Conservation (phyloP, 441 rosid species). For the Lepidium campestre region DNA sequence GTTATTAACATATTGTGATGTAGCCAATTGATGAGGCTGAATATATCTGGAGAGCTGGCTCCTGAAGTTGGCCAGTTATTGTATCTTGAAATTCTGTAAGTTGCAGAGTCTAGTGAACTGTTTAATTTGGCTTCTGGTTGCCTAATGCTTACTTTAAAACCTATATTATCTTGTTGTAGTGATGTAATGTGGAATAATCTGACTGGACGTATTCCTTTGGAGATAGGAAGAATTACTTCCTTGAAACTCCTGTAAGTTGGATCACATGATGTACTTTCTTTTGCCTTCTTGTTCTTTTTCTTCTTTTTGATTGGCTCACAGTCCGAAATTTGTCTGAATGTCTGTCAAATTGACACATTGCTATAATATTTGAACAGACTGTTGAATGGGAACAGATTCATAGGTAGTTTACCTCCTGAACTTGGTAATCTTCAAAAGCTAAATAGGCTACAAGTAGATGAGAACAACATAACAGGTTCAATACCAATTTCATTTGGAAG, state of each 20-base stretch:
- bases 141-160: not conserved
- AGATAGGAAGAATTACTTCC: slow-evolving; percentile 62
- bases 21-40: slow-evolving; percentile 71
- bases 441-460: slow-evolving; percentile 70
- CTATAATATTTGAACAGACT: slow-evolving; percentile 43
- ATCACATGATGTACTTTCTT: not conserved
- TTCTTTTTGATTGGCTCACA: not conserved
- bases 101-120: not conserved
- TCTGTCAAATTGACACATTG: not conserved
- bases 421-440: slow-evolving; percentile 55
- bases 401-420: slow-evolving; percentile 76
- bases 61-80: slow-evolving; percentile 67
- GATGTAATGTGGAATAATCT: slow-evolving; percentile 91
- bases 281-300: not conserved
- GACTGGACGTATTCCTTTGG: slow-evolving; percentile 73
- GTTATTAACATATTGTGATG: slow-evolving; percentile 18
- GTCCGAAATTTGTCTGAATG: not conserved
- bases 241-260: slow-evolving; percentile 69
- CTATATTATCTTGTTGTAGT: slow-evolving; percentile 29
- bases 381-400: slow-evolving; percentile 76
- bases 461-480: slow-evolving; percentile 69
- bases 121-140: slow-evolving; percentile 2
- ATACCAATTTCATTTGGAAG: slow-evolving; percentile 67
- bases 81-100: slow-evolving; percentile 67
- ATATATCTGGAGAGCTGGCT: slow-evolving; percentile 75